These are phyloP conservation scores for Pseudocercospora vitis DNA, from an alignment of 2,329 filamentous ascomycete species.

Conservation along the genomic window DNA sequence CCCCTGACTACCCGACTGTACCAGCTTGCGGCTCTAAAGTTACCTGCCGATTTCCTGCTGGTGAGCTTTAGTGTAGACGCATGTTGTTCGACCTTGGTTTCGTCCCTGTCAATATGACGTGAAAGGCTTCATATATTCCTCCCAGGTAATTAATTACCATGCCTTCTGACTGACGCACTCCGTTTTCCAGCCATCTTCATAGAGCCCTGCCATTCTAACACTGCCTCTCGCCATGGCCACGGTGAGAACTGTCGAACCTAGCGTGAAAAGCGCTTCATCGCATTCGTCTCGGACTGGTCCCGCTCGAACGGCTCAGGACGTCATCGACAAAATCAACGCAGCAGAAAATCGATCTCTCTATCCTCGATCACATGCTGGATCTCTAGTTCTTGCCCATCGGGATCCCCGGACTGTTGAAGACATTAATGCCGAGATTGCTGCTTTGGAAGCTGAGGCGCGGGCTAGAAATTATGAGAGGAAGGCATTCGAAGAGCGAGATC, in stretches of 20 bases:
- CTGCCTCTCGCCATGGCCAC: neutral
- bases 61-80: neutral
- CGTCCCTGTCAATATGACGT: slow-evolving; percentile 8
- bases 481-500: slow-evolving; percentile 44
- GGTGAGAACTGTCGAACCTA: neutral
- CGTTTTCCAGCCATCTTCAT: neutral
- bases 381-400: slow-evolving; percentile 20
- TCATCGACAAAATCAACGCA: slow-evolving; percentile 8
- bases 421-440: slow-evolving; percentile 71
- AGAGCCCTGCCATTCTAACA: neutral
- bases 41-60: neutral
- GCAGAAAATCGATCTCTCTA: slow-evolving; percentile 7
- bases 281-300: slow-evolving; percentile 4
- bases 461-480: slow-evolving; percentile 60
- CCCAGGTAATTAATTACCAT: neutral
- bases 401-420: slow-evolving; percentile 54
- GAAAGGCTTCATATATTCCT: slow-evolving; percentile 5
- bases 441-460: slow-evolving; percentile 62
- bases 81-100: neutral
- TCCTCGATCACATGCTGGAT: slow-evolving; percentile 16
- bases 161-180: neutral
- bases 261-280: neutral
- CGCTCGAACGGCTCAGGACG: slow-evolving; percentile 1
- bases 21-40: neutral
- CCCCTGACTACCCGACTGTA: too few species aligned